Percentiles rank a stretch among this genome's conserved stretches.
Conservation (phyloP, 2,329 filamentous ascomycete species). For the Cucurbitaria berberidis region DNA sequence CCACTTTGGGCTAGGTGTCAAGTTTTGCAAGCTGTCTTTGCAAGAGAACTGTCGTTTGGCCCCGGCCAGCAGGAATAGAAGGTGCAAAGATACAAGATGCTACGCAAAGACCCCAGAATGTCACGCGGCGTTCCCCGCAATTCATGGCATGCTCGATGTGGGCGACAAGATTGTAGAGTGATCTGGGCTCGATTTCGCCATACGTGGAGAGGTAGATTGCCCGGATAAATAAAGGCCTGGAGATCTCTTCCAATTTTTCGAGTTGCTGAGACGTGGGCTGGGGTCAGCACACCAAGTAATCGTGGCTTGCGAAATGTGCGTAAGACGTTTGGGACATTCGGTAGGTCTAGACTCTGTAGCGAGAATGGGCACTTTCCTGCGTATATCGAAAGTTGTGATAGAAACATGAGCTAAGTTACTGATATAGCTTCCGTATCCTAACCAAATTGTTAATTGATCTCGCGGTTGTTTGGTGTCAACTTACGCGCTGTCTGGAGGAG, state of each 20-base stretch:
- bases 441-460: background rate
- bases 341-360: slow-evolving; percentile 7
- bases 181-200: slow-evolving; percentile 4
- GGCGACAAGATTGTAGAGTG: slow-evolving; percentile 16
- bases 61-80: background rate
- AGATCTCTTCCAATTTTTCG: slow-evolving; percentile 2
- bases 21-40: background rate
- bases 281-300: slow-evolving; percentile 3
- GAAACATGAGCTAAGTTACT: background rate
- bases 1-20: background rate
- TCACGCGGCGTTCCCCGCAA: slow-evolving; percentile 3
- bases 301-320: slow-evolving; percentile 4
- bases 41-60: background rate
- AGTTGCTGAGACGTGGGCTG: slow-evolving; percentile 13
- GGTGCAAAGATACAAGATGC: slow-evolving; percentile 1
- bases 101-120: background rate
- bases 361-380: slow-evolving; percentile 1
- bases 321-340: slow-evolving; percentile 1
- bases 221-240: slow-evolving; percentile 7
- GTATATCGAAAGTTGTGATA: background rate
- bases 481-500: background rate
- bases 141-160: background rate
- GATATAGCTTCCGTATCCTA: background rate
- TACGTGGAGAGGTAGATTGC: background rate
- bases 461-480: background rate